Evolutionary conservation across 768 basidiomycete genomes (phyloP), one percentile per base, ranked within the genome.

Genomic region (Agrocybe chaxingu): DNA sequence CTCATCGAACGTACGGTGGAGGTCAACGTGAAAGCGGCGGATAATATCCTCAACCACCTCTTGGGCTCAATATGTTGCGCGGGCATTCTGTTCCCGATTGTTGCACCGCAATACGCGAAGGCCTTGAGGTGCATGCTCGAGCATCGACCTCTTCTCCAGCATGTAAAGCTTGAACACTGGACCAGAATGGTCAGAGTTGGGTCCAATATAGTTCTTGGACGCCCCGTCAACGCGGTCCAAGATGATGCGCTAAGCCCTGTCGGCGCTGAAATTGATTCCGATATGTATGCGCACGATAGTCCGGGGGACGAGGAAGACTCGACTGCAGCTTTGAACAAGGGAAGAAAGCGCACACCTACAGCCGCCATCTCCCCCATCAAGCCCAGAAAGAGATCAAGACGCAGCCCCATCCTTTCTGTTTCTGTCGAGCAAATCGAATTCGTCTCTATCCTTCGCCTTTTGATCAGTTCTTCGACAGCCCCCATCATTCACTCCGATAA

Each of bases 31-130:
- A 78, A 76, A 41, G 77, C 81, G 12, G 62, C 82, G 32, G 77
- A 76, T 45, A 67, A 79, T 3, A 56, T 95, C 30, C 71, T 89
- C 47, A 73, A 74, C 7, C 88, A 94, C 62, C 70, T 97, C 39
- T 68, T 72, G 9, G 77, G 24, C 24, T 24, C 24, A 24, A 81
- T 51, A 77, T 76, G 43, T 75, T 93, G 45, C 70, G 16, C 73
- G 75, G 34, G 62, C 72, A 33, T 37, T 44, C 29, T 34, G 41
- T 18, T 48, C 48, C 69, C 30, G 42, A 24, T 51, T 97, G 10
- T 75, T 85, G 84, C 89, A 8, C 67, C 90, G 54, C 83, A 95
- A 65, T 95, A 92, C 64, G 73, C 87, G 49, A 95, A 95, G 63
- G 77, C 87, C 0, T 71, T 97, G 43, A 80, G 80, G 48, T 72